A percentile compares a stretch with the other conserved stretches of the same genome.
Evolutionary conservation across 331 rosid genomes (phyloP).

Genomic region (Rosa hybrid): DNA sequence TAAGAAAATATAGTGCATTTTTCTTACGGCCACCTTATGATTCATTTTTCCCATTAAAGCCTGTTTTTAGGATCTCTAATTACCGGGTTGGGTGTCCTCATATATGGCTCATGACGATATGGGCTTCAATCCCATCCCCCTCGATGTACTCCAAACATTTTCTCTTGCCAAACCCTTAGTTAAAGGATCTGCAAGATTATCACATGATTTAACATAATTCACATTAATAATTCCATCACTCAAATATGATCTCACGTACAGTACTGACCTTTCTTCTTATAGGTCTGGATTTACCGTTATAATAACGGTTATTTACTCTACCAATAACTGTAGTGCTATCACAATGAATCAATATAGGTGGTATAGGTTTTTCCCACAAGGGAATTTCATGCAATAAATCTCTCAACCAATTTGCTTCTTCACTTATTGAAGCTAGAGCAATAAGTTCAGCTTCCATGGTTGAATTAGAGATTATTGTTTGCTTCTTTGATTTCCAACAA

Average conservation of each 20-base stretch:
- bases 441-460: slow-evolving; percentile 1
- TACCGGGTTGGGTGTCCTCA: neutral
- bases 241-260: neutral
- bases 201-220: neutral
- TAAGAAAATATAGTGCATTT: neutral
- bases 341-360: neutral
- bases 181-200: neutral
- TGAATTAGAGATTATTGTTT: neutral
- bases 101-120: neutral
- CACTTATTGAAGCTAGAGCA: neutral
- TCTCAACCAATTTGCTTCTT: neutral
- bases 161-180: slow-evolving; percentile 6
- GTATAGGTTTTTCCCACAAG: neutral
- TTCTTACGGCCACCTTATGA: neutral
- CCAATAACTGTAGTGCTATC: neutral
- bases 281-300: neutral
- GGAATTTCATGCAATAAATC: neutral
- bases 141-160: neutral
- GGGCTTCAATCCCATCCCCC: neutral
- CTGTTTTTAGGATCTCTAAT: neutral
- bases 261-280: neutral
- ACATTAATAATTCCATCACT: neutral
- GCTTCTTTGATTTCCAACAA: neutral
- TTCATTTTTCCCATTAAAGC: neutral
- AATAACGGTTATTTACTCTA: neutral